Conservation (phyloP, 2,329 filamentous ascomycete genomes). For the Alternaria brassicae region DNA sequence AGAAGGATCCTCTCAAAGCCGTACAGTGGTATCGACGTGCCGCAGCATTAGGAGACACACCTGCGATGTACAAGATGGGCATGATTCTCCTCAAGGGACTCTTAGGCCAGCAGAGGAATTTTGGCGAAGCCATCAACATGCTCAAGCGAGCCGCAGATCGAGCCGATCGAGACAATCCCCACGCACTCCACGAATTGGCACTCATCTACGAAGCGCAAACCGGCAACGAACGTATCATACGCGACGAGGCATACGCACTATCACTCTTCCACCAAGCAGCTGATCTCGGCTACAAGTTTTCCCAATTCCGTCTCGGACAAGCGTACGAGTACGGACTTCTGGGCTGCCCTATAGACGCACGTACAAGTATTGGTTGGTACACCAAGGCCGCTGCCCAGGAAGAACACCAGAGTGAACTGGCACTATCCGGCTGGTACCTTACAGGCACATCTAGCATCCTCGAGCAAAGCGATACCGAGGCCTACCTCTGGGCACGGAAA, state of each 20-base stretch:
- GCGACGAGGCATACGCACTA: constrained; percentile 83
- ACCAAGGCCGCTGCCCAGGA: constrained; percentile 88
- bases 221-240: constrained; percentile 69
- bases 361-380: constrained; percentile 92
- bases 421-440: constrained; percentile 75
- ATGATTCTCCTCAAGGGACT: constrained; percentile 95
- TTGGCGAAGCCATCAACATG: constrained; percentile 88
- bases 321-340: constrained; percentile 89
- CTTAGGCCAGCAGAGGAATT: constrained; percentile 83
- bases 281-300: constrained; percentile 91
- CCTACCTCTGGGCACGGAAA: constrained; percentile 95
- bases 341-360: constrained; percentile 81
- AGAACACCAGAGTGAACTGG: constrained; percentile 86
- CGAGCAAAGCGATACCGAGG: constrained; percentile 91
- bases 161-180: constrained; percentile 88
- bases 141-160: constrained; percentile 90
- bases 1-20: constrained; percentile 88
- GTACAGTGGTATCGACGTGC: constrained; percentile 98
- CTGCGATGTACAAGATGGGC: constrained; percentile 98
- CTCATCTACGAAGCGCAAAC: constrained; percentile 70
- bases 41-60: constrained; percentile 85
- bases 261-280: constrained; percentile 84
- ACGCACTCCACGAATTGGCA: constrained; percentile 88
- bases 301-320: constrained; percentile 86
- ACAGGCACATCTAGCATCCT: constrained; percentile 89